Evolutionary conservation across 208 protist genomes (phyloP), one percentile per base, ranked within the genome.

Genomic region (Crithidia fasciculata): DNA sequence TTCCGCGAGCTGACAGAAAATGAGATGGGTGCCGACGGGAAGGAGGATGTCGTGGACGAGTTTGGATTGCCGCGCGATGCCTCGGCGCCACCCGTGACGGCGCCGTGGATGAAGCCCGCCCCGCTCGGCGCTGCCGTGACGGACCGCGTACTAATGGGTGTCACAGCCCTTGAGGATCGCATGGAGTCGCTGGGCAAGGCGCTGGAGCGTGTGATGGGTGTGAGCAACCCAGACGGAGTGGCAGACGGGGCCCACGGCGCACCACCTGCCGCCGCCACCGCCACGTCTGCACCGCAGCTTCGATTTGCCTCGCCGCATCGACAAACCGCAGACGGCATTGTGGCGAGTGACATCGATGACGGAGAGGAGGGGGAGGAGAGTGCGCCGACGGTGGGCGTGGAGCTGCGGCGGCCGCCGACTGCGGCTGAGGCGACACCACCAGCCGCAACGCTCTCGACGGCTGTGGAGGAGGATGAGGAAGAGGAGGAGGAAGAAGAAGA

Each of bases 1-100:
- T 84, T 91, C 43, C 82, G 86, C 55, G 89, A 94, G 82, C 69
- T 91, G 39, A 90, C 81, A 40, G 57, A 58, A 52, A 56, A 72
- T 49, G 86, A 91, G 75, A 75, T 83, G 76, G 69, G 72, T n/a
- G 69, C 19, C 40, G 74, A 80, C 4, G 79, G 58, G 16, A 76
- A 74, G 44, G 63, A 65, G 59, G 79, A 82, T 53, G 47, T 76
- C 18, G 75, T 80, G 55, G 84, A 86, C 56, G 45, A 79, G 57
- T 73, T 81, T 44, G 78, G 77, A 15, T 6, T 84, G 7, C 73
- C 74, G 6, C 65, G 64, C 47, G 73, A 73, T 12, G 16, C 66
- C 18, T 54, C 74, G 19, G 65, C 70, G 8, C 47, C 70, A 16
- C 58, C 73, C 9, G 55, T 59, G n/a, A 16, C 57, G 44, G 43